Percentiles rank a stretch among this genome's conserved stretches.
Conservation (phyloP, 1,139 yeast species). For the Wickerhamomyces sp. region DNA sequence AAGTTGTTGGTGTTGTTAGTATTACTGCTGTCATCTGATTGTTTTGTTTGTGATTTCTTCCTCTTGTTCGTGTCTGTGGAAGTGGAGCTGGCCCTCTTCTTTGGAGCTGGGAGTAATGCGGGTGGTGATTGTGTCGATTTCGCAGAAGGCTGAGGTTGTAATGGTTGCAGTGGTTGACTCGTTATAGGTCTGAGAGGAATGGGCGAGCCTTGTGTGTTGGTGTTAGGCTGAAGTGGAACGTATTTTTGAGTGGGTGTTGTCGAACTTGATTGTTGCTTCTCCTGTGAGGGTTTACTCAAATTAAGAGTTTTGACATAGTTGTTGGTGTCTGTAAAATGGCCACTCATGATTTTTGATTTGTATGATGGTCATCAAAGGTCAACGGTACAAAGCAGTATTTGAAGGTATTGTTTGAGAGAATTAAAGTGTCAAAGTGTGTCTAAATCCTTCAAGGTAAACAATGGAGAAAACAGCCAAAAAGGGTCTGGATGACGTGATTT, state of each 20-base stretch:
- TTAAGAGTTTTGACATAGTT: slow-evolving; percentile 20
- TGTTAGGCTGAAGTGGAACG: slow-evolving; percentile 10
- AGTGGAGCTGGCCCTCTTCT: slow-evolving; percentile 12
- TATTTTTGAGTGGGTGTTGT: slow-evolving; percentile 4
- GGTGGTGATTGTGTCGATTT: slow-evolving; percentile 5
- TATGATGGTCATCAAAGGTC: neutral
- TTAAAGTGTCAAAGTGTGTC: no score
- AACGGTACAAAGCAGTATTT: neutral
- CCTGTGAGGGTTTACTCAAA: slow-evolving; percentile 3
- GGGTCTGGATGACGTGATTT: no score
- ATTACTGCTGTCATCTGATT: slow-evolving; percentile 9
- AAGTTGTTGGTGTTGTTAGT: neutral
- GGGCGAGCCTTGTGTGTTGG: neutral
- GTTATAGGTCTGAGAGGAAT: neutral
- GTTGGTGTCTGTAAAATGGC: slow-evolving; percentile 24
- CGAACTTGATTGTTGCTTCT: slow-evolving; percentile 3
- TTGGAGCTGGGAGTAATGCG: slow-evolving; percentile 11
- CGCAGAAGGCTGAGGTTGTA: neutral
- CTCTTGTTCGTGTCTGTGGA: slow-evolving; percentile 5
- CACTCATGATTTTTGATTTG: slow-evolving; percentile 16
- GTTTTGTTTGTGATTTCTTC: slow-evolving; percentile 6
- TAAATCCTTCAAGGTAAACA: no score
- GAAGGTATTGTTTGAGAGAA: no score
- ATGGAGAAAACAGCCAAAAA: no score
- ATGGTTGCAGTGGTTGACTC: slow-evolving; percentile 6